Evolutionary conservation across 1,139 yeast species (phyloP).

Genomic region (Geotrichum australiense): DNA sequence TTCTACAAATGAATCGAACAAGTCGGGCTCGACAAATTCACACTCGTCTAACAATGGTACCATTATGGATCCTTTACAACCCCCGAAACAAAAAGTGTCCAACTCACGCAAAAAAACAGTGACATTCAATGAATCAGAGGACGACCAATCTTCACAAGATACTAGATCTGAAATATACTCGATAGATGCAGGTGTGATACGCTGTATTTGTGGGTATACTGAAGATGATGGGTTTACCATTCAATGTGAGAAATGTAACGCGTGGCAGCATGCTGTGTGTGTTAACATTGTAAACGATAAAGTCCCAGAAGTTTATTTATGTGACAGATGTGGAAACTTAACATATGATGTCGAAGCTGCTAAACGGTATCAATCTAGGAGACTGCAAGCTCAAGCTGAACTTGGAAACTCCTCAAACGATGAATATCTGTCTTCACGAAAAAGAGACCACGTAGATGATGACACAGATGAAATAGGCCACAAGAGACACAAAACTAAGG

Average conservation of each 20-base stretch:
- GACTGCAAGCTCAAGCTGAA: conserved; percentile 18
- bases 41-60: no score
- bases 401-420: not conserved
- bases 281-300: conserved; percentile 68
- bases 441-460: not conserved
- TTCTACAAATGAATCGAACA: no score
- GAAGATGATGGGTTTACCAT: conserved; percentile 95
- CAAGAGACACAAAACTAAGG: conserved; percentile 12
- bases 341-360: conserved; percentile 49
- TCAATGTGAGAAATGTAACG: conserved; percentile 83
- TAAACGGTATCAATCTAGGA: conserved; percentile 29
- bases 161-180: conserved; percentile 46
- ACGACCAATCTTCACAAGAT: conserved; percentile 40
- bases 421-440: conserved; percentile 3
- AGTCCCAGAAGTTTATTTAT: conserved; percentile 77
- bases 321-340: conserved; percentile 70
- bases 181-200: conserved; percentile 69
- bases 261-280: conserved; percentile 94
- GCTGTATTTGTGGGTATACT: conserved; percentile 81
- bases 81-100: no score
- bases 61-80: conserved; percentile 2
- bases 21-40: no score
- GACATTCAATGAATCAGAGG: conserved; percentile 4
- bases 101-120: conserved; percentile 8
- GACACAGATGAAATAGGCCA: conserved; percentile 1